A percentile compares a stretch with the other conserved stretches of the same genome.
phyloP scores from a whole-genome alignment of 2,329 filamentous ascomycete genomes.

The Alternaria angustiovoidea region DNA sequence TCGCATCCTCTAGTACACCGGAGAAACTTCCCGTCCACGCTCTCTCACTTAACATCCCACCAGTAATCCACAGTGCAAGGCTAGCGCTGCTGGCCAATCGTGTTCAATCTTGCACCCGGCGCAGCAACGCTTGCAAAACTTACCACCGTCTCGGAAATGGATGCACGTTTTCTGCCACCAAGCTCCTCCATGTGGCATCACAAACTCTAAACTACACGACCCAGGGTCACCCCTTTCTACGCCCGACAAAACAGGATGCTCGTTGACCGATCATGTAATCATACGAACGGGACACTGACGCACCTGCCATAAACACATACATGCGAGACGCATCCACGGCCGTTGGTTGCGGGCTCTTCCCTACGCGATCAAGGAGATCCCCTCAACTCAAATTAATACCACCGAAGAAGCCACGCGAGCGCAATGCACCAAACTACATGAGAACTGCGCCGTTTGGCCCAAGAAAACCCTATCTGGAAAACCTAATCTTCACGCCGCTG shows the following conservation, averaged over 20 bases:
- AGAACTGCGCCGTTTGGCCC: conserved; percentile 1
- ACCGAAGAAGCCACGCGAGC: neutral
- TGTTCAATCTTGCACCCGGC: neutral
- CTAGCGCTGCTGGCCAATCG: conserved; percentile 1
- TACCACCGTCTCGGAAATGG: conserved; percentile 1
- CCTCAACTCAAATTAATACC: neutral
- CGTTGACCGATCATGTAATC: neutral
- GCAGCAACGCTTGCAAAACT: conserved; percentile 3
- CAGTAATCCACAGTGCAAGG: neutral
- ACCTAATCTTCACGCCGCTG: neutral
- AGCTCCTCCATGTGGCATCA: conserved; percentile 4
- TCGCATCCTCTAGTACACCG: neutral
- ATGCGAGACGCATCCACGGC: conserved; percentile 1
- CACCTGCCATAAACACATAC: neutral
- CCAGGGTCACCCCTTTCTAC: neutral
- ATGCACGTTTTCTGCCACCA: conserved; percentile 9
- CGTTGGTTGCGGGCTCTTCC: neutral
- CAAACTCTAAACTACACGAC: conserved; percentile 4
- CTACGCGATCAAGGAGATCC: neutral
- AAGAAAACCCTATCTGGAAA: conserved; percentile 1
- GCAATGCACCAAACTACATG: conserved; percentile 2
- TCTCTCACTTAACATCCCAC: neutral
- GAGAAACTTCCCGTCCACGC: neutral
- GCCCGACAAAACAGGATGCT: neutral
- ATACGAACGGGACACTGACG: neutral